These are phyloP conservation scores for Anthracocystis walkeri DNA, from an alignment of 1,284 basidiomycete genomes.

Conservation along the genomic window DNA sequence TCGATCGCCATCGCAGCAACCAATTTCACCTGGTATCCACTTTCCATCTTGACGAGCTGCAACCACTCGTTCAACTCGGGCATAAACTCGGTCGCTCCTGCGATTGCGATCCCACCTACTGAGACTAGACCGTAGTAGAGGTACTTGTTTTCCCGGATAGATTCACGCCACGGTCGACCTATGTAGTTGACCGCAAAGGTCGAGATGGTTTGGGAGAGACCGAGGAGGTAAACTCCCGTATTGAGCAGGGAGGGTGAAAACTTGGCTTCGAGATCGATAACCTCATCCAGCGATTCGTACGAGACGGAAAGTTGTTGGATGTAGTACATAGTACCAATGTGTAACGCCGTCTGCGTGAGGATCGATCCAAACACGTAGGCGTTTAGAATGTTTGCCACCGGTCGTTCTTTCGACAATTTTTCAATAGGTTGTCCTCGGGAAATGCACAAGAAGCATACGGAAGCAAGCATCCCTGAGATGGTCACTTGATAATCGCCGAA, in stretches of 20 bases:
- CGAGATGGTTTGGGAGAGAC: conserved; percentile 65
- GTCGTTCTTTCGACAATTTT: conserved; percentile 62
- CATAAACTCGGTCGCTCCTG: conserved; percentile 77
- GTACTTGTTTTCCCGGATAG: conserved; percentile 62
- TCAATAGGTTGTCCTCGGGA: conserved; percentile 66
- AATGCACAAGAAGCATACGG: conserved; percentile 68
- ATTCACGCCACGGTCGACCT: conserved; percentile 65
- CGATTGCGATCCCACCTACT: conserved; percentile 60
- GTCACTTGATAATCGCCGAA: conserved; percentile 68
- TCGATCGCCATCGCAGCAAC: conserved; percentile 81
- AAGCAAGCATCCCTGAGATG: conserved; percentile 63
- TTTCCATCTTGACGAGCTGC: conserved; percentile 92
- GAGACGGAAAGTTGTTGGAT: conserved; percentile 51
- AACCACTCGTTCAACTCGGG: conserved; percentile 97
- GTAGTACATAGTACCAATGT: conserved; percentile 65
- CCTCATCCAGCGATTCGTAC: conserved; percentile 58
- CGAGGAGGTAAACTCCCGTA: conserved; percentile 66
- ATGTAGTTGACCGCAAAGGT: conserved; percentile 69
- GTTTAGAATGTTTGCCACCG: conserved; percentile 65
- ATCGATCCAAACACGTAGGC: conserved; percentile 65
- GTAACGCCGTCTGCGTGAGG: conserved; percentile 65
- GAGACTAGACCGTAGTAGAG: conserved; percentile 65
- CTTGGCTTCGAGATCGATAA: conserved; percentile 66
- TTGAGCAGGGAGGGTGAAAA: conserved; percentile 67
- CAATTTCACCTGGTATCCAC: conserved; percentile 72